Percentiles rank a stretch among this genome's conserved stretches.
Evolutionary conservation across 352 stramenopile genomes (phyloP).

Genomic region (Phytophthora rubi): DNA sequence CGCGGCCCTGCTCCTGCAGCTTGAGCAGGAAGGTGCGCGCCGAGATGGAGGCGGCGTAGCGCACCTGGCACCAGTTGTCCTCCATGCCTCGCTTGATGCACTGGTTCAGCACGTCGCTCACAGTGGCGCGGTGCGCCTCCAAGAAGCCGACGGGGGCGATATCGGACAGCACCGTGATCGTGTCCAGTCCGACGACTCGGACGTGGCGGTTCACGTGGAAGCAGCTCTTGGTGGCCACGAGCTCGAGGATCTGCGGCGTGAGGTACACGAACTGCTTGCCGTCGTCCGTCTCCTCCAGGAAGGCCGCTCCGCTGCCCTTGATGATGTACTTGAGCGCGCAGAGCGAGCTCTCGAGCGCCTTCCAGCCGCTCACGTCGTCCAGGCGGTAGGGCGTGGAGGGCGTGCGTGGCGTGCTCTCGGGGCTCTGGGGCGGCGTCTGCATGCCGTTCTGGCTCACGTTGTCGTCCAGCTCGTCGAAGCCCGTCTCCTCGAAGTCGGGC

Average conservation of each 20-base stretch:
- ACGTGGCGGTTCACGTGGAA: slow-evolving; percentile 97
- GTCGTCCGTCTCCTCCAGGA: slow-evolving; percentile 41
- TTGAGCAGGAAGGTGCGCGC: slow-evolving; percentile 88
- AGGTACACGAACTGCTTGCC: slow-evolving; percentile 61
- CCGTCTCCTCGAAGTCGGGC: slow-evolving; percentile 82
- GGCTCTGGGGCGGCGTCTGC: slow-evolving; percentile 68
- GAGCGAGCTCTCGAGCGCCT: slow-evolving; percentile 94
- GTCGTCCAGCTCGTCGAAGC: slow-evolving; percentile 79
- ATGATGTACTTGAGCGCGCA: slow-evolving; percentile 89
- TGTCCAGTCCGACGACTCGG: slow-evolving; percentile 86
- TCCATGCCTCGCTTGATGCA: slow-evolving; percentile 86
- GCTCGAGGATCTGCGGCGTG: slow-evolving; percentile 63
- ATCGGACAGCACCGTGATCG: slow-evolving; percentile 74
- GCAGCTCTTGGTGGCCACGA: slow-evolving; percentile 80
- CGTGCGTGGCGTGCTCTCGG: slow-evolving; percentile 67
- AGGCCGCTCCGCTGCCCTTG: slow-evolving; percentile 73
- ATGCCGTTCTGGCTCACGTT: slow-evolving; percentile 85
- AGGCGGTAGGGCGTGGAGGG: slow-evolving; percentile 85
- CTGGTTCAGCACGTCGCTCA: slow-evolving; percentile 62
- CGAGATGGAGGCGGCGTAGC: slow-evolving; percentile 94
- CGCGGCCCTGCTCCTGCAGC: slow-evolving; percentile 60
- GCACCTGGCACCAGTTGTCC: slow-evolving; percentile 98
- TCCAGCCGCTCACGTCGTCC: slow-evolving; percentile 97
- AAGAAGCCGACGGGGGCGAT: slow-evolving; percentile 54
- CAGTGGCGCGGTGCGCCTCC: slow-evolving; percentile 38